Evolutionary conservation across 1,284 basidiomycete genomes (phyloP), one percentile per base, ranked within the genome.

Genomic region (Leccinum pachyderme): DNA sequence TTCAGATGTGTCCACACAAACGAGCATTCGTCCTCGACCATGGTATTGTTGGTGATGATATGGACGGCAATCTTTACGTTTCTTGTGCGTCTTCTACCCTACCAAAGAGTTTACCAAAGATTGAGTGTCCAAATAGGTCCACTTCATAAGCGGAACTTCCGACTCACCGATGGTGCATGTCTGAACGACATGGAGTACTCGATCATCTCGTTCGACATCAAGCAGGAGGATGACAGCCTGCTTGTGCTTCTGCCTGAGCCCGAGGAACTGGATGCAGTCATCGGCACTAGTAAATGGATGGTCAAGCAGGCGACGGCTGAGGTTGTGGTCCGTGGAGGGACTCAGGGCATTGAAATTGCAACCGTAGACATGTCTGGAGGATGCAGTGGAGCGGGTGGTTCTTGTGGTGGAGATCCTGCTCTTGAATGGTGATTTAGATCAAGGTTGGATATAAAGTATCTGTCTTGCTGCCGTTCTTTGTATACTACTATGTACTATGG

Each of bases 21-120:
- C 77, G 86, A 3, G 86, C 87, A 0, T 89, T 89, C 61, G 86
- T 89, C 12, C 80, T 91, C 27, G 82, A 85, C 33, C 84, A 89
- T 59, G 89, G 89, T 27, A 75, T 85, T 52, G 72, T 87, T 15
- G 82, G 83, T 1, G 83, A 86, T 62, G 81, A 83, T 54, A 66
- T 75, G n/a, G 71, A 77, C 5, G 83, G 82, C 2, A 70, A 73
- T 7, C 60, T 78, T 22, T 77, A 78, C 37, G 71, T 78, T 39
- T 77, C 77, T 18, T 76, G 77, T 78, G 54, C 58, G 76, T 70
- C 11, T 57, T 22, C 37, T 18, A 18, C 37, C 11, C 5, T 22
- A 39, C 9, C 18, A 22, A 22, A 5, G 18, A 11, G 18, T 11
- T 11, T 11, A 2, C 37, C 9, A 39, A 39, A 18, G 37, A 18